Evolutionary conservation across 805 yeast genomes (phyloP).

Genomic region (Barnettozyma salicaria): DNA sequence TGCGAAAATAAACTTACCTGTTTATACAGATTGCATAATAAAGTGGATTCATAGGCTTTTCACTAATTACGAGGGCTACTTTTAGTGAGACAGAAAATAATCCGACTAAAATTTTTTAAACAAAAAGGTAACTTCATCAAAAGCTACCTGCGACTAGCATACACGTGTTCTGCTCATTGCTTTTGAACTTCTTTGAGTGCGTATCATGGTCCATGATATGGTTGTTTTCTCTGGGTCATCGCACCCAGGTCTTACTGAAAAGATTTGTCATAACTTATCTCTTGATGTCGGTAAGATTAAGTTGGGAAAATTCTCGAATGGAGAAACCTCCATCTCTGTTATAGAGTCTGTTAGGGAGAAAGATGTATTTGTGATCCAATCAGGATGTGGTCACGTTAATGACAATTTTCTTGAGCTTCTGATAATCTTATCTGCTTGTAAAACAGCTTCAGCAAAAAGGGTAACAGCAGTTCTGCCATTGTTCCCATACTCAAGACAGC

Average conservation of each 20-base stretch:
- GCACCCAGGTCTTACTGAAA: conserved; percentile 69
- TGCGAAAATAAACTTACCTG: too few species aligned
- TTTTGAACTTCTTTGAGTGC: too few species aligned
- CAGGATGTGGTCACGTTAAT: conserved; percentile 77
- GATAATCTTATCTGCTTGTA: conserved; percentile 88
- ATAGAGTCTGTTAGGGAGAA: conserved; percentile 90
- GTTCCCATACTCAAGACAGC: conserved; percentile 94
- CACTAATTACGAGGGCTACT: too few species aligned
- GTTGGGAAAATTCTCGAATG: conserved; percentile 72
- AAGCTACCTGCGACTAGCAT: too few species aligned
- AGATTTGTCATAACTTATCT: conserved; percentile 75
- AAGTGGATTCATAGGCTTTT: too few species aligned
- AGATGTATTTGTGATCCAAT: conserved; percentile 91
- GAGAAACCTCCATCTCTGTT: conserved; percentile 86
- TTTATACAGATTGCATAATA: too few species aligned
- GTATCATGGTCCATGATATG: conserved; percentile 59
- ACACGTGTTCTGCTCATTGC: too few species aligned
- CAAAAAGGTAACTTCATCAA: too few species aligned
- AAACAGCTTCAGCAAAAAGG: conserved; percentile 94
- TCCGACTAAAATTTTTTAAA: too few species aligned
- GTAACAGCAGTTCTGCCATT: conserved; percentile 93
- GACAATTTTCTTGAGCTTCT: conserved; percentile 94
- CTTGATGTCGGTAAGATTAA: conserved; percentile 62
- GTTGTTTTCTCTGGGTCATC: conserved; percentile 88
- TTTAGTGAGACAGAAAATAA: too few species aligned